Evolutionary conservation across 352 stramenopile species (phyloP).

Genomic region (Pythium aquatile): DNA sequence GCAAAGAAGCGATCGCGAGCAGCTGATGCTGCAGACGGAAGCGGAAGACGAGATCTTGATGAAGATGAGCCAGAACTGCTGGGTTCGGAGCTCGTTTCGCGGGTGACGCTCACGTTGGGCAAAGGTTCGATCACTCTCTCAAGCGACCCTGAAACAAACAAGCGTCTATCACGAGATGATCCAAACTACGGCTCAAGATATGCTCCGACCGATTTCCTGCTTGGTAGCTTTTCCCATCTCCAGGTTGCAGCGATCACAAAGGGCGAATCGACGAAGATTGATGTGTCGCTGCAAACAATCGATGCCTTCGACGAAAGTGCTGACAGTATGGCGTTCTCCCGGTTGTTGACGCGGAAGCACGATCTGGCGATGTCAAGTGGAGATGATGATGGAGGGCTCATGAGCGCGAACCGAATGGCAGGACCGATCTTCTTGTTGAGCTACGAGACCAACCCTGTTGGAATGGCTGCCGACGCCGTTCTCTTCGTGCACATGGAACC

Average conservation of each 20-base stretch:
- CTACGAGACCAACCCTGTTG: conserved; percentile 74
- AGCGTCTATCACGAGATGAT: conserved; percentile 58
- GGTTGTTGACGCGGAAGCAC: conserved; percentile 73
- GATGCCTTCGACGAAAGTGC: conserved; percentile 86
- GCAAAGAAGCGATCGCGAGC: conserved; percentile 51
- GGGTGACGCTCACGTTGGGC: conserved; percentile 67
- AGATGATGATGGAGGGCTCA: conserved; percentile 46
- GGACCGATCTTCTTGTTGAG: conserved; percentile 81
- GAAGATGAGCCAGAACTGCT: conserved; percentile 35
- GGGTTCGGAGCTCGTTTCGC: conserved; percentile 55
- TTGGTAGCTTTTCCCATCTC: conserved; percentile 75
- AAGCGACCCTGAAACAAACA: conserved; percentile 74
- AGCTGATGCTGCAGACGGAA: conserved; percentile 23
- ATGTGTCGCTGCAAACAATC: conserved; percentile 85
- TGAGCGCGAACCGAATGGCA: conserved; percentile 62
- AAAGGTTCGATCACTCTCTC: conserved; percentile 75
- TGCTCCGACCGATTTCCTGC: conserved; percentile 69
- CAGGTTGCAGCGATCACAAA: conserved; percentile 69
- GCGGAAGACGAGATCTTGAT: conserved; percentile 22
- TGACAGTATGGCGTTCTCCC: conserved; percentile 81
- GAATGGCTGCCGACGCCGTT: conserved; percentile 63
- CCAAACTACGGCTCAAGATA: conserved; percentile 65
- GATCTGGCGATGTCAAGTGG: conserved; percentile 29
- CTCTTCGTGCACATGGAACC: conserved; percentile 86
- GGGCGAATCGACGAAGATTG: conserved; percentile 71